Base-by-base conservation (phyloP, 2,329 filamentous ascomycete species). In the Fusarium nodosum region DNA sequence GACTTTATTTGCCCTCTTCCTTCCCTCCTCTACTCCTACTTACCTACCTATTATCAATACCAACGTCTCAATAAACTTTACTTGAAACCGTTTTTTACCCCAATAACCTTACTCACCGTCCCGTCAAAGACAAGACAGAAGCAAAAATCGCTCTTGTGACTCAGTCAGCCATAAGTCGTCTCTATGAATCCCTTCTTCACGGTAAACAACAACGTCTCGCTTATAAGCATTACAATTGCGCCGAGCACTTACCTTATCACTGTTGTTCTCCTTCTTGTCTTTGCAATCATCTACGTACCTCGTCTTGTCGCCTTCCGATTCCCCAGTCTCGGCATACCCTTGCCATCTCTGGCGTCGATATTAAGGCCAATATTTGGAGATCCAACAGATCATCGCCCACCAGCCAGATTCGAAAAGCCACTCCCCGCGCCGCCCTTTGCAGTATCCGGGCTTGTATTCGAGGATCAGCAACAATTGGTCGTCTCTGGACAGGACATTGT, bases 181-280 rank as follows among this genome's bases (percentile, higher is more conserved):
- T 79, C 79, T 75, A 88, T 88, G 86, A 84, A 84, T 81, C 86
- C 87, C 62, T 81, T 89, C 77, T 79, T 89, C 72, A 86, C 86
- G 55, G 84, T 89, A 70, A 86, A 88, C 79, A 89, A 86, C 78
- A 85, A 88, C 83, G 82, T 89, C 76, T 86, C 86, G 60, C 82
- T 89, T 71, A 76, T 89, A 76, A 88, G 83, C 78, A 81, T 89
- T 74, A 85, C 81, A 73, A 84, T 89, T 77, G 85, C 86, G 41
- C 86, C 87, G 26, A 85, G 85, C 77, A 86, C 86, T 59, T 88
- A 85, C 75, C 79, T 89, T 72, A 84, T 85, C 63, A 82, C 83
- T 30, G 74, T 88, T 64, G 78, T 81, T 60, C 72, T 88, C 31
- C 74, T 81, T 51, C 79, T 88, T 70, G 79, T 84, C 75, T 86